phyloP scores from a whole-genome alignment of 345 rosid species.

The Dipteronia sinensis region DNA sequence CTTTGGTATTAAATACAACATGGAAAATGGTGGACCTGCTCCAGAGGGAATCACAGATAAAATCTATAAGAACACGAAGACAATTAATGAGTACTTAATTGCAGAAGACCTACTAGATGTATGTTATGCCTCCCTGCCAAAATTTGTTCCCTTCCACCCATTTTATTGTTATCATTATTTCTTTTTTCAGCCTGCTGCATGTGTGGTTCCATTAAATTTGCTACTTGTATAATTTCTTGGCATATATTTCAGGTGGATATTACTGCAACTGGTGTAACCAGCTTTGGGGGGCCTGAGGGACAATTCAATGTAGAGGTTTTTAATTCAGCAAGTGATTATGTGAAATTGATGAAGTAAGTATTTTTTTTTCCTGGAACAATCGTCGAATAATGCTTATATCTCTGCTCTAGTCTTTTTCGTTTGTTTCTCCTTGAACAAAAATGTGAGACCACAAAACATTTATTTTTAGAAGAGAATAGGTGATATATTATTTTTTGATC shows the following conservation, averaged over 20 bases:
- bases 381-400: neutral
- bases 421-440: neutral
- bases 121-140: slow-evolving; percentile 21
- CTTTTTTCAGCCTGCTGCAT: neutral
- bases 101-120: slow-evolving; percentile 84
- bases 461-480: neutral
- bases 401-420: neutral
- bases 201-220: neutral
- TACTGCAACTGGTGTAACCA: slow-evolving; percentile 60
- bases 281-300: slow-evolving; percentile 80
- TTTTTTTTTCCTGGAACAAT: neutral
- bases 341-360: slow-evolving; percentile 88
- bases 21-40: slow-evolving; percentile 99
- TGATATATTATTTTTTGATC: neutral
- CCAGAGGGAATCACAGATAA: slow-evolving; percentile 94
- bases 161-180: neutral
- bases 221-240: slow-evolving; percentile 10
- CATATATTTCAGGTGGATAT: slow-evolving; percentile 71
- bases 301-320: slow-evolving; percentile 93
- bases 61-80: slow-evolving; percentile 93
- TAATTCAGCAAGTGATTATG: slow-evolving; percentile 90
- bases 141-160: neutral
- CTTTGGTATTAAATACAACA: slow-evolving; percentile 99
- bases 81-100: slow-evolving; percentile 78
- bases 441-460: neutral